phyloP scores from a whole-genome alignment of 306 rosid species.

The Lupinus albus region DNA sequence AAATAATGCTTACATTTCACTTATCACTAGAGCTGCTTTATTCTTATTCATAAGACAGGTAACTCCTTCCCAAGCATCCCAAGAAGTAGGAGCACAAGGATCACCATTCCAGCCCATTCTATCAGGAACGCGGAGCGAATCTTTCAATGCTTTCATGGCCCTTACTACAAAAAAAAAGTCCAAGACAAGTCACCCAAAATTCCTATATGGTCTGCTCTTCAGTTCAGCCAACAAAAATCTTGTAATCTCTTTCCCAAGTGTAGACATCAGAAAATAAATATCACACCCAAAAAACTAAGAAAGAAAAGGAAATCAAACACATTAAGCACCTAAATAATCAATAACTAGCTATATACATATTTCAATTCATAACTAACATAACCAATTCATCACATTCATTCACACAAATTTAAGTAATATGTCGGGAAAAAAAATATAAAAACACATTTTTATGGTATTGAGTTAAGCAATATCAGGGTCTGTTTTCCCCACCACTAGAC shows the following conservation, averaged over 20 bases:
- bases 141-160: slow-evolving; percentile 93
- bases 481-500: neutral
- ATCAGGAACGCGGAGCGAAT: slow-evolving; percentile 78
- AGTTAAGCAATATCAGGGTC: too few species aligned
- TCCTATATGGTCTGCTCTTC: neutral
- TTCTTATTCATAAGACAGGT: slow-evolving; percentile 69
- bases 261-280: slow-evolving; percentile 9
- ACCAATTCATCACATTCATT: neutral
- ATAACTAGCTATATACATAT: neutral
- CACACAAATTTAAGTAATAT: slow-evolving; percentile 13
- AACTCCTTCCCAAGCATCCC: slow-evolving; percentile 99
- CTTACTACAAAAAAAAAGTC: slow-evolving; percentile 49
- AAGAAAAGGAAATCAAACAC: neutral
- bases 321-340: neutral
- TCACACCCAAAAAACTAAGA: neutral
- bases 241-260: neutral
- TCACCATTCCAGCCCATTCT: slow-evolving; percentile 99
- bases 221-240: neutral
- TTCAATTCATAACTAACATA: neutral
- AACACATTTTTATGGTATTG: too few species aligned
- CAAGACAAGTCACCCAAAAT: slow-evolving; percentile 17
- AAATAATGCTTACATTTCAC: slow-evolving; percentile 68
- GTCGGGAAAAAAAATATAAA: neutral
- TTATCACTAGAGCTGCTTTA: slow-evolving; percentile 65
- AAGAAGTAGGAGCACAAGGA: slow-evolving; percentile 92